Base-by-base conservation (phyloP, 768 basidiomycete genomes). In the Pleurotus salmoneostramineus region DNA sequence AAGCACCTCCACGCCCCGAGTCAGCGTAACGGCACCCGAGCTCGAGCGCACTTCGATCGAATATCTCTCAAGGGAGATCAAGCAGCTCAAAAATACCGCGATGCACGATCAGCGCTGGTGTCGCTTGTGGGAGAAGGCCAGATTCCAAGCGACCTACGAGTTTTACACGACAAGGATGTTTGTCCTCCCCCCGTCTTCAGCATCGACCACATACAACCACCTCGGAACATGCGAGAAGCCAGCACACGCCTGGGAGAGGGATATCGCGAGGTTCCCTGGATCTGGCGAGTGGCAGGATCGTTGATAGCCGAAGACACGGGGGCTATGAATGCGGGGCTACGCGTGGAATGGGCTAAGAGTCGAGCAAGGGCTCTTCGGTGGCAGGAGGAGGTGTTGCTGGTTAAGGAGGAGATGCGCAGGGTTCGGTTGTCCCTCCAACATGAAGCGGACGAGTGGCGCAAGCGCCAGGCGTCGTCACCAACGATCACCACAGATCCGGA, bases 291-390 rank as follows among this genome's bases (percentile, higher is more conserved):
- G 12, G 15, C 15, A 7, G 42, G 42, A 17, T 27, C 21, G 21
- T 7, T 58, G 6, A 27, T 10, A 7, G 5, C 17, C n/a, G 43
- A 43, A 5, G 8, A 14, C 4, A 31, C n/a, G 14, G 48, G 12
- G 5, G 14, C 8, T 21, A 6, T 5, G n/a, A 42, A 59, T 50
- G 43, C 35, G 49, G 58, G 60, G n/a, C 31, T 61, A 8, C 61
- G 62, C 27, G 58, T 67, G 11, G 66, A 67, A 43, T 68, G 67
- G 65, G 37, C 59, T 3, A 68, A 67, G 55, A 21, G 57, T 5
- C 57, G 52, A 1, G 67, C 68, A 3, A 54, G 64, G 5, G 60
- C 52, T 3, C 40, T 49, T 8, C 58, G 63, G 6, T 69, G 67
- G 68, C 21, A 33, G 11, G 68, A 69, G 49, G 68, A 69, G 56